Evolutionary conservation across 2,329 filamentous ascomycete genomes (phyloP).

Genomic region (Laburnicola sp.): DNA sequence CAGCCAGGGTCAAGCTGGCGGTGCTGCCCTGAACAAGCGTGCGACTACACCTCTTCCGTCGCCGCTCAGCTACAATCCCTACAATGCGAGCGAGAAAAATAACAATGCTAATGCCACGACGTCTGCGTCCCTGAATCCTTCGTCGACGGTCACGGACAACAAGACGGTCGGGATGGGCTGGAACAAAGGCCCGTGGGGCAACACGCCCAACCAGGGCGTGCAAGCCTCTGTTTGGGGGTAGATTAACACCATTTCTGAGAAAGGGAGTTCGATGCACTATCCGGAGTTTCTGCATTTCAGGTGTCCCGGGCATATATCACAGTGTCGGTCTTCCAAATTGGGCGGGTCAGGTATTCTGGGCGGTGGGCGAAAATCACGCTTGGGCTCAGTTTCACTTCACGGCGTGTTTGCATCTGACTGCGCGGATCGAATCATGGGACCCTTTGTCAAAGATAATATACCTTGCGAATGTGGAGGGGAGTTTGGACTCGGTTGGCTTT

Average conservation of each 20-base stretch:
- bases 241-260: constrained; percentile 31
- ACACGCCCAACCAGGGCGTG: constrained; percentile 68
- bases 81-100: constrained; percentile 60
- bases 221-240: constrained; percentile 96
- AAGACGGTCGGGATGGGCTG: constrained; percentile 58
- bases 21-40: constrained; percentile 71
- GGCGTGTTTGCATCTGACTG: constrained; percentile 37
- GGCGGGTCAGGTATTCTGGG: constrained; percentile 39
- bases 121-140: constrained; percentile 63
- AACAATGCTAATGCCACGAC: constrained; percentile 50
- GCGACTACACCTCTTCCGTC: constrained; percentile 90
- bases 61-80: constrained; percentile 69
- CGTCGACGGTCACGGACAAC: constrained; percentile 51
- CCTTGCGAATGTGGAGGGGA: constrained; percentile 32
- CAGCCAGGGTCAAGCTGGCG: constrained; percentile 59
- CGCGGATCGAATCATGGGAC: constrained; percentile 10
- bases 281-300: constrained; percentile 50
- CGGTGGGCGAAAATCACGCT: constrained; percentile 40
- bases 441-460: constrained; percentile 29
- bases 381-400: constrained; percentile 35
- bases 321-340: constrained; percentile 43
- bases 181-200: constrained; percentile 86
- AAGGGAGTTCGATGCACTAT: constrained; percentile 45
- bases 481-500: constrained; percentile 20
- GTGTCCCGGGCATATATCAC: constrained; percentile 44